phyloP scores from a whole-genome alignment of 108 stramenopile species.

The Bacterosira constricta region DNA sequence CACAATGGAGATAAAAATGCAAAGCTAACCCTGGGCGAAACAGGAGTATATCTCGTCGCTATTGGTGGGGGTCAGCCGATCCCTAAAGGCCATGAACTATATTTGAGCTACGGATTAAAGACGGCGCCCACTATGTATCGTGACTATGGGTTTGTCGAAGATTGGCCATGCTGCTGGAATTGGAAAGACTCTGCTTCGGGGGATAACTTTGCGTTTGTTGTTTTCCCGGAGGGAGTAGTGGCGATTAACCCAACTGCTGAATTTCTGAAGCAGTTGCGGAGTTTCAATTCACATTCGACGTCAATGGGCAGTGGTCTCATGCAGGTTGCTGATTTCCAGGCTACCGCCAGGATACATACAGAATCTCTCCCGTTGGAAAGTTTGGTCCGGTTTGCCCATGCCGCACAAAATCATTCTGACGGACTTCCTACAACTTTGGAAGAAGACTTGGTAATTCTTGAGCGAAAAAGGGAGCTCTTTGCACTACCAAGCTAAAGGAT shows the following conservation, averaged over 20 bases:
- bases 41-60: not conserved
- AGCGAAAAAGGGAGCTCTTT: not conserved
- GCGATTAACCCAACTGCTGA: conserved; percentile 15
- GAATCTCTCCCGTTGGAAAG: not conserved
- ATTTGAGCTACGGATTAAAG: conserved; percentile 13
- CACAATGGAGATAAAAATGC: conserved; percentile 15
- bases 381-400: not conserved
- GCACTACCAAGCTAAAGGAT: no score
- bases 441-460: not conserved
- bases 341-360: not conserved
- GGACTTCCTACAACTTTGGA: not conserved
- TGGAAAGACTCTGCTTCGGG: not conserved
- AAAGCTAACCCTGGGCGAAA: not conserved
- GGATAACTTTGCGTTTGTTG: conserved; percentile 14
- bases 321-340: no score
- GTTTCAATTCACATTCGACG: not conserved
- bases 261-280: not conserved
- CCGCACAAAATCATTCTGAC: not conserved
- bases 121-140: conserved; percentile 19
- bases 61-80: not conserved
- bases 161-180: conserved; percentile 13
- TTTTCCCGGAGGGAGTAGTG: not conserved
- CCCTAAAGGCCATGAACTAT: conserved; percentile 13
- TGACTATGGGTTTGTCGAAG: conserved; percentile 19
- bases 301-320: no score